Percentiles rank a stretch among this genome's conserved stretches.
Conservation (phyloP, 2,329 filamentous ascomycete genomes). For the Pseudogymnoascus destructans region DNA sequence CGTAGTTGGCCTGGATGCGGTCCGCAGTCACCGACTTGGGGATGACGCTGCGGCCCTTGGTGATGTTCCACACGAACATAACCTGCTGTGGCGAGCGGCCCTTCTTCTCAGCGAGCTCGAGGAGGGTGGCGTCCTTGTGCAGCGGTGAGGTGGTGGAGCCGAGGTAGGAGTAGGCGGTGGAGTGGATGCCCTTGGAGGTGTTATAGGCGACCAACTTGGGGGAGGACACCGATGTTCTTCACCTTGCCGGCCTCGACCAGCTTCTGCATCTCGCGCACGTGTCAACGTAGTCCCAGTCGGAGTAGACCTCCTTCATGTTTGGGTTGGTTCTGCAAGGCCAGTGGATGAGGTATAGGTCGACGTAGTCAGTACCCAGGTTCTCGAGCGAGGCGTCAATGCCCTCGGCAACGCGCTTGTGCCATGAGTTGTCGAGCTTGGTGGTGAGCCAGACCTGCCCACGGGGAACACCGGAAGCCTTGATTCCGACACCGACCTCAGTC, state of each 20-base stretch:
- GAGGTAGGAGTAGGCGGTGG: slow-evolving; percentile 61
- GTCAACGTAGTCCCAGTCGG: slow-evolving; percentile 72
- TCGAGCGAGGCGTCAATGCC: slow-evolving; percentile 47
- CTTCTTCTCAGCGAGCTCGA: slow-evolving; percentile 50
- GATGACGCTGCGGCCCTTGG: slow-evolving; percentile 71
- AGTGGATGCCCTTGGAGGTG: slow-evolving; percentile 60
- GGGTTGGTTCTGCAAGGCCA: slow-evolving; percentile 56
- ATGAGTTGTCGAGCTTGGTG: slow-evolving; percentile 72
- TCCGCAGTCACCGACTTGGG: slow-evolving; percentile 67
- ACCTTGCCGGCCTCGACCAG: slow-evolving; percentile 56
- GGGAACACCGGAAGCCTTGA: slow-evolving; percentile 50
- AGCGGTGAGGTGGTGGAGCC: slow-evolving; percentile 58
- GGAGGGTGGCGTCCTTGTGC: slow-evolving; percentile 51
- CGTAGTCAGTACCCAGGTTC: slow-evolving; percentile 48
- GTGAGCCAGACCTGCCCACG: slow-evolving; percentile 58
- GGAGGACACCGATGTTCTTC: slow-evolving; percentile 71
- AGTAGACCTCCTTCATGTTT: slow-evolving; percentile 49
- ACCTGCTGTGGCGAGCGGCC: slow-evolving; percentile 63
- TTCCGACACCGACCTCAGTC: slow-evolving; percentile 51
- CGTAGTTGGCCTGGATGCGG: slow-evolving; percentile 65
- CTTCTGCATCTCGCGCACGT: slow-evolving; percentile 65
- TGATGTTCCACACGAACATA: slow-evolving; percentile 66
- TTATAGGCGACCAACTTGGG: slow-evolving; percentile 64
- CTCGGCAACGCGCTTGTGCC: slow-evolving; percentile 56
- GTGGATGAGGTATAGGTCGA: slow-evolving; percentile 61